phyloP scores from a whole-genome alignment of 257 asterid genomes.

The Nicotiana noctiflora region DNA sequence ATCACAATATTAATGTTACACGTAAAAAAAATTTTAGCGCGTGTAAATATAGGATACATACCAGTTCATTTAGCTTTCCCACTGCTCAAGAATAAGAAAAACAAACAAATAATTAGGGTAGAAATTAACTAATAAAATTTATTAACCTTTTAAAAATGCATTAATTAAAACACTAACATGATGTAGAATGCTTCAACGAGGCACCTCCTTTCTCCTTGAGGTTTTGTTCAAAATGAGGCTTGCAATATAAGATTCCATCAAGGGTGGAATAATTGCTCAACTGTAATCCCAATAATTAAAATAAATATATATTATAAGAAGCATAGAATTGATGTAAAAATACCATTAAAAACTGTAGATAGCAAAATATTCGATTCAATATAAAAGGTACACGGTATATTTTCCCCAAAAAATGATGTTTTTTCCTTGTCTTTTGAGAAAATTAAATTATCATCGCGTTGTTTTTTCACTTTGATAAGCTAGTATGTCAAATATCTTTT shows the following conservation, averaged over 20 bases:
- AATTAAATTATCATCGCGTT: no score
- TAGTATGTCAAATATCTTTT: not conserved
- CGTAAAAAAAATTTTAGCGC: not conserved
- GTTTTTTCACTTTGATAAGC: not conserved
- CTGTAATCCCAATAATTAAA: slow-evolving; percentile 17
- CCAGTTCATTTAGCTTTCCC: slow-evolving; percentile 37
- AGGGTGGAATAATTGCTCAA: slow-evolving; percentile 47
- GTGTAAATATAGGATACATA: slow-evolving; percentile 4
- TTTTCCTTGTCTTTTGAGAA: no score
- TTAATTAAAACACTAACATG: slow-evolving; percentile 23
- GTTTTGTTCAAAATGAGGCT: slow-evolving; percentile 55
- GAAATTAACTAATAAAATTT: not conserved
- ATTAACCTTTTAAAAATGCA: not conserved
- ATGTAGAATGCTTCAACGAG: slow-evolving; percentile 24
- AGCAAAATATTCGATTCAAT: not conserved
- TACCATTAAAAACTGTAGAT: no score
- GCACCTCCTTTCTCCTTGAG: slow-evolving; percentile 49
- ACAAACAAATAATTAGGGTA: not conserved
- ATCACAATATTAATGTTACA: not conserved
- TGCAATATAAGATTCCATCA: slow-evolving; percentile 53
- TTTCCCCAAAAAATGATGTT: not conserved
- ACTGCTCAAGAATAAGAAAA: slow-evolving; percentile 17
- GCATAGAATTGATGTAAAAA: not conserved
- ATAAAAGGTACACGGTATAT: not conserved
- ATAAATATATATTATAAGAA: not conserved